Evolutionary conservation across 208 protist species (phyloP).

Genomic region (Leishmania gerbilli): DNA sequence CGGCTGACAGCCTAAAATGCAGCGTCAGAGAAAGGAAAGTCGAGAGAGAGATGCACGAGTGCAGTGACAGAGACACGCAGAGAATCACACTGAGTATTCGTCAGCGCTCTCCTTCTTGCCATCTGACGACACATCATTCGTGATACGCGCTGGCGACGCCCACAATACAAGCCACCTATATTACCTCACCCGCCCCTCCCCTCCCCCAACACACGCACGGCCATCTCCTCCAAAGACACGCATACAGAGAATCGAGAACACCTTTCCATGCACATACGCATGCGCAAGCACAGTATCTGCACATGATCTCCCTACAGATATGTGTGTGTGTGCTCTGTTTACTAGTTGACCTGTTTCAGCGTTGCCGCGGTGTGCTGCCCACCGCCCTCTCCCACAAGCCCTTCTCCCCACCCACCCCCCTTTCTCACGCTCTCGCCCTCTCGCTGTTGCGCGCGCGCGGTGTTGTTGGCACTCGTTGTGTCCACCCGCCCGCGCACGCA

Average conservation of each 20-base stretch:
- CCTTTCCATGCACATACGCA: neutral
- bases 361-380: neutral
- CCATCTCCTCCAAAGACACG: neutral
- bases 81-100: neutral
- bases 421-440: neutral
- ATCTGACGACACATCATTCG: neutral
- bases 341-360: neutral
- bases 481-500: neutral
- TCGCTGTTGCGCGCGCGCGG: neutral
- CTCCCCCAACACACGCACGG: neutral
- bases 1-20: constrained; percentile 9
- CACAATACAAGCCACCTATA: neutral
- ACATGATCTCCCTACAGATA: neutral
- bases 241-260: neutral
- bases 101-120: neutral
- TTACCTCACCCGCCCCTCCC: neutral
- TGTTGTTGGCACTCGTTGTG: neutral
- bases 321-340: neutral
- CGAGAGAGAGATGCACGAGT: neutral
- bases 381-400: neutral
- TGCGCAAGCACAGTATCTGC: neutral
- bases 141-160: neutral
- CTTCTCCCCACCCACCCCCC: too few relatives aligned
- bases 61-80: neutral
- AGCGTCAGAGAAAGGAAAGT: neutral